Percentiles rank a stretch among this genome's conserved stretches.
Evolutionary conservation across 2,329 filamentous ascomycete species (phyloP).

Genomic region (Penicillium sp.): DNA sequence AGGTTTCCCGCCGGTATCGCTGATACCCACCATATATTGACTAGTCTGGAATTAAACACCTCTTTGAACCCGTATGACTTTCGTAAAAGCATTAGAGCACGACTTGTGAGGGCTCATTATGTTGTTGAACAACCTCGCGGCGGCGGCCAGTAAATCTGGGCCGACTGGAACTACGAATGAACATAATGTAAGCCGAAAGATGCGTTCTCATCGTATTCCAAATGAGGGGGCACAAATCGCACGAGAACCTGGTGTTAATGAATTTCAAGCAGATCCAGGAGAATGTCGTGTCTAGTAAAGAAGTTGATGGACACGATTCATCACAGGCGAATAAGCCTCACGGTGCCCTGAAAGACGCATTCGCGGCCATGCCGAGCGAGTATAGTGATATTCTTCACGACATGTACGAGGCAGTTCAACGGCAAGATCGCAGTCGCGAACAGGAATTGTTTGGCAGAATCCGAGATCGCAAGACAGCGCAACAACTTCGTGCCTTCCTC

Average conservation of each 20-base stretch:
- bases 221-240: not conserved
- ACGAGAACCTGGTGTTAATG: not conserved
- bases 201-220: not conserved
- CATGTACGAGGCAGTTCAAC: not conserved
- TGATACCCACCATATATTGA: not conserved
- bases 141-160: not conserved
- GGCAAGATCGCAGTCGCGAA: not conserved
- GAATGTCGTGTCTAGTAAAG: not conserved
- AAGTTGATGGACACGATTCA: not conserved
- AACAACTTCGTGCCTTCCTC: not conserved
- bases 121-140: not conserved
- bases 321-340: not conserved
- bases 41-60: not conserved
- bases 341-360: not conserved
- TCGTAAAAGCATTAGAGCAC: not conserved
- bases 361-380: not conserved
- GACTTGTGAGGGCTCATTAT: not conserved
- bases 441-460: not conserved
- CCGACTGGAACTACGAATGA: not conserved
- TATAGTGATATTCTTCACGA: not conserved
- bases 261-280: not conserved
- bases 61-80: not conserved
- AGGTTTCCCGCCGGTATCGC: not conserved
- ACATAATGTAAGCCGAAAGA: not conserved
- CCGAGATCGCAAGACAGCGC: not conserved